Percentiles rank a stretch among this genome's conserved stretches.
These are phyloP conservation scores for Apiospora hydei DNA, from an alignment of 2,329 filamentous ascomycete genomes.

Conservation along the genomic window DNA sequence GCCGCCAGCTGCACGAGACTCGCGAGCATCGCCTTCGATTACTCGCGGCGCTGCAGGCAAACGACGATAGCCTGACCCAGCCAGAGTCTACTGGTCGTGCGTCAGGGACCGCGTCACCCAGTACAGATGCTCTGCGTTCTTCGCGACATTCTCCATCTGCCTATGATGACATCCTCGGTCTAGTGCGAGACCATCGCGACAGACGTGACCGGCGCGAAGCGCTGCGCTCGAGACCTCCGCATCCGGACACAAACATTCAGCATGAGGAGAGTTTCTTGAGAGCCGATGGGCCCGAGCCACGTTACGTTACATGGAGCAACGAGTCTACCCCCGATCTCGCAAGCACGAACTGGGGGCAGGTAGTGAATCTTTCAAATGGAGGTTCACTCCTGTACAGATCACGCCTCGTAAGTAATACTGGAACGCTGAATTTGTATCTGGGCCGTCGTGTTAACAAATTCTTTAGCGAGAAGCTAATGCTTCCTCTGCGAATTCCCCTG, in stretches of 20 bases:
- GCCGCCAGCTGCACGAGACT: constrained; percentile 41
- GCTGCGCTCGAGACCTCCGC: constrained; percentile 4
- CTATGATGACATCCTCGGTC: constrained; percentile 18
- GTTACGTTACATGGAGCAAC: constrained; percentile 20
- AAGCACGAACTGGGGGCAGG: constrained; percentile 14
- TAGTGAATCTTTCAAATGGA: constrained; percentile 8
- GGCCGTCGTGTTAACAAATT: background rate
- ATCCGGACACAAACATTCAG: constrained; percentile 4
- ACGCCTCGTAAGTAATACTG: background rate
- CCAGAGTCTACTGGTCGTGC: background rate
- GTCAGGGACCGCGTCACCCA: background rate
- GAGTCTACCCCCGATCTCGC: constrained; percentile 17
- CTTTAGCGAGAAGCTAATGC: constrained; percentile 13
- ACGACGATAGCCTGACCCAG: constrained; percentile 25
- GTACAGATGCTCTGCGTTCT: background rate
- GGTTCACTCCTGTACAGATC: constrained; percentile 13
- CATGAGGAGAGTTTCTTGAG: constrained; percentile 23
- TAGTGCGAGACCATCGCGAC: constrained; percentile 12
- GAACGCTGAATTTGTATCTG: background rate
- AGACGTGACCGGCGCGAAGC: constrained; percentile 3
- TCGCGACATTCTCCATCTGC: background rate
- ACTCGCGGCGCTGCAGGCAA: constrained; percentile 35
- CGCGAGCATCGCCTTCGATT: constrained; percentile 42
- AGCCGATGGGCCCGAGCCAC: constrained; percentile 19
- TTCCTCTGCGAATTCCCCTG: background rate